Evolutionary conservation across 208 protist genomes (phyloP).

Genomic region (Sergeia podlipaevii): DNA sequence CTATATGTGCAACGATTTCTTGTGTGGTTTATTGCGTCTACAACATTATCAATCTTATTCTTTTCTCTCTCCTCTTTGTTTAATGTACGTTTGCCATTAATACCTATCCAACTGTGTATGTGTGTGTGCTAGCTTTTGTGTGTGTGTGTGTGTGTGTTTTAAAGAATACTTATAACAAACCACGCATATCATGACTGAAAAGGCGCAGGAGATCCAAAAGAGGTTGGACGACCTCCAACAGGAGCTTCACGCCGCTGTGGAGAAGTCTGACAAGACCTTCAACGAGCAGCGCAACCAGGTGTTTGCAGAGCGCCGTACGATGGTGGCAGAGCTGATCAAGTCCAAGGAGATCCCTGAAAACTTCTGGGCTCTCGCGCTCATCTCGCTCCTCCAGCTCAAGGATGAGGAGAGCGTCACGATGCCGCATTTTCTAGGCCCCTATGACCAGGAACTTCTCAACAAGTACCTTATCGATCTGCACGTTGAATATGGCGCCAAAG

Average conservation of each 20-base stretch:
- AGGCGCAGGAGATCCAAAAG: conserved; percentile 33
- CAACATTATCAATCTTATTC: not conserved
- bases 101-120: conserved; percentile 4
- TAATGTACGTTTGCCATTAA: conserved; percentile 5
- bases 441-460: conserved; percentile 56
- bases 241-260: conserved; percentile 47
- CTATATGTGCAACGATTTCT: not conserved
- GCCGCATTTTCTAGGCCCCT: conserved; percentile 58
- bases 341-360: conserved; percentile 34
- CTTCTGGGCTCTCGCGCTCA: conserved; percentile 70
- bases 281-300: conserved; percentile 42
- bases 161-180: not conserved
- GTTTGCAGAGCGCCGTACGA: conserved; percentile 29
- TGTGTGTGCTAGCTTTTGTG: too few species aligned
- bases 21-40: conserved; percentile 1
- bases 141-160: conserved; percentile 6
- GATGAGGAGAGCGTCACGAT: conserved; percentile 25
- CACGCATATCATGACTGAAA: conserved; percentile 13
- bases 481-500: conserved; percentile 32
- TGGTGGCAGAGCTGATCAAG: conserved; percentile 34
- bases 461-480: conserved; percentile 46
- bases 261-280: conserved; percentile 20
- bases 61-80: conserved; percentile 1
- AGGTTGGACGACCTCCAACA: conserved; percentile 58
- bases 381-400: conserved; percentile 23